Evolutionary conservation across 768 basidiomycete species (phyloP).

Genomic region (Boletus huronensis): DNA sequence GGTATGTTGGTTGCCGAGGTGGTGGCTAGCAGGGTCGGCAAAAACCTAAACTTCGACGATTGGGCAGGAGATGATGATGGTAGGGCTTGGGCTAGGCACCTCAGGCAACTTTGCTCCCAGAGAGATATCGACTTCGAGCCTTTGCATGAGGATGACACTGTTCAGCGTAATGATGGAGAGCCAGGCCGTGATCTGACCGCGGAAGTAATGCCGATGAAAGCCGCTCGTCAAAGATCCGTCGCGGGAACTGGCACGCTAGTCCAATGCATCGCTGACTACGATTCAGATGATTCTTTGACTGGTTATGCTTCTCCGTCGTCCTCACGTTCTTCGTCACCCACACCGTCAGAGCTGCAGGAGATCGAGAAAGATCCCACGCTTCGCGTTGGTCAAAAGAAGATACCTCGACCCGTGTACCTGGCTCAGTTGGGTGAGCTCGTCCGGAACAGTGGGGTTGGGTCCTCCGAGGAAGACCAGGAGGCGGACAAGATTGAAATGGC

Average conservation of each 20-base stretch:
- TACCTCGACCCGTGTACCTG: conserved; percentile 85
- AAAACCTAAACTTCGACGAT: conserved; percentile 70
- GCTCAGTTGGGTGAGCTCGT: conserved; percentile 78
- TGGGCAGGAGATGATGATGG: conserved; percentile 80
- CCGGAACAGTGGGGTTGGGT: conserved; percentile 50
- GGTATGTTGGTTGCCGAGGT: conserved; percentile 93
- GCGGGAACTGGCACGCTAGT: conserved; percentile 1
- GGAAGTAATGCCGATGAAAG: conserved; percentile 2
- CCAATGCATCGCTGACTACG: conserved; percentile 39
- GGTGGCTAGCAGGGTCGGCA: conserved; percentile 57
- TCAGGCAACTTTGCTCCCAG: conserved; percentile 51
- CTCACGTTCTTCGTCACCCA: conserved; percentile 77
- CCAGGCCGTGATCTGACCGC: conserved; percentile 13
- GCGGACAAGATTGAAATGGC: conserved; percentile 81
- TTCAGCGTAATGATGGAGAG: conserved; percentile 6
- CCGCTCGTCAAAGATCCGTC: background rate
- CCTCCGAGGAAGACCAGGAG: conserved; percentile 57
- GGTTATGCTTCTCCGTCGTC: conserved; percentile 70
- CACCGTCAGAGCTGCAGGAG: conserved; percentile 74
- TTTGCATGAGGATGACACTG: conserved; percentile 11
- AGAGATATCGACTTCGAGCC: conserved; percentile 52
- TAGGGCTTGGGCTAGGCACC: conserved; percentile 56
- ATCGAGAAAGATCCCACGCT: conserved; percentile 85
- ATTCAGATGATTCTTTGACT: conserved; percentile 79
- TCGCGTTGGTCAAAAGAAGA: conserved; percentile 63